Conservation (phyloP, 2,329 filamentous ascomycete species). For the Talaromyces funiculosus region DNA sequence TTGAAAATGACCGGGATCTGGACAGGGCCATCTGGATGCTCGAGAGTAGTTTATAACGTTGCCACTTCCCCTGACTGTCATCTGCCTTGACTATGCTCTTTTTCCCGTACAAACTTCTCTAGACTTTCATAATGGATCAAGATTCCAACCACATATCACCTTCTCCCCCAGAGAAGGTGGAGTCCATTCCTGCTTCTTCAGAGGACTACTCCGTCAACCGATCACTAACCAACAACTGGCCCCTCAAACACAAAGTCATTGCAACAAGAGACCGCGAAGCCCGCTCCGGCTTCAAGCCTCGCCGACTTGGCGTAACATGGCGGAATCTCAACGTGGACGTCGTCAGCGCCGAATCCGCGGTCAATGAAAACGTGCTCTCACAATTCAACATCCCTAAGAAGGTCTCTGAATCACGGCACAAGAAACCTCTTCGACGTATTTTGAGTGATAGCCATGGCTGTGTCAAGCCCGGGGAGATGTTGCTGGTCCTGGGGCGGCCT, state of each 20-base stretch:
- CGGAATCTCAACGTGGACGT: constrained; percentile 59
- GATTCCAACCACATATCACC: background rate
- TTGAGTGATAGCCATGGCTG: constrained; percentile 62
- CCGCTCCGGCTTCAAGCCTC: constrained; percentile 43
- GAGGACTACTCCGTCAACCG: background rate
- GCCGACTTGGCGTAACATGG: constrained; percentile 60
- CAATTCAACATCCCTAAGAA: constrained; percentile 53
- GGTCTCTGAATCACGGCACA: constrained; percentile 49
- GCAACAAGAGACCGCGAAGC: constrained; percentile 40
- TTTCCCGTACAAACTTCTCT: no score
- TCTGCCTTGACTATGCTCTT: background rate
- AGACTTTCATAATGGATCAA: background rate
- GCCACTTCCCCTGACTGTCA: background rate
- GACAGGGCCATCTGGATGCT: background rate
- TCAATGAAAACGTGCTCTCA: constrained; percentile 60
- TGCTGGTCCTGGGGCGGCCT: constrained; percentile 63
- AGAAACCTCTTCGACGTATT: constrained; percentile 57
- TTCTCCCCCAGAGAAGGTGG: background rate
- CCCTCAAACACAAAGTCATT: constrained; percentile 46
- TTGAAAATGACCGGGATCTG: background rate
- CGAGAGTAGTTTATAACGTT: background rate
- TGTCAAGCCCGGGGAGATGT: constrained; percentile 67
- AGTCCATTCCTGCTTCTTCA: background rate
- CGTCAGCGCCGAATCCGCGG: constrained; percentile 54
- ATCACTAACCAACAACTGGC: constrained; percentile 34